Evolutionary conservation across 2,329 filamentous ascomycete genomes (phyloP).

Genomic region (Alternaria conjuncta): DNA sequence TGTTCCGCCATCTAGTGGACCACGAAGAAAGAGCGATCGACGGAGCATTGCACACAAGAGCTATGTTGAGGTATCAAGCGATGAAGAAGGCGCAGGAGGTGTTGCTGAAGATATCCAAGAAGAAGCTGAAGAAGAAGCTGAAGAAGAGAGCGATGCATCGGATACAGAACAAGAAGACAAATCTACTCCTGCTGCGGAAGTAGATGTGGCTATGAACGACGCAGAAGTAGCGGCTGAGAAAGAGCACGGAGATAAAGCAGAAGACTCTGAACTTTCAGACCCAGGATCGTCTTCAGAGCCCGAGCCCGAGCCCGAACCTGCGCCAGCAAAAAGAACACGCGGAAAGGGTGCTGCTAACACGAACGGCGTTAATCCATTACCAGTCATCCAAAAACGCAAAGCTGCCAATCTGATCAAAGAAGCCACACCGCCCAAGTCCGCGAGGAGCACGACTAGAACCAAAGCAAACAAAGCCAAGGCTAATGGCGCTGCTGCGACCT

Average conservation of each 20-base stretch:
- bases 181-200: slow-evolving; percentile 23
- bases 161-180: slow-evolving; percentile 20
- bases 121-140: slow-evolving; percentile 16
- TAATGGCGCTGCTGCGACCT: slow-evolving; percentile 14
- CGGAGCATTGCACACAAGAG: slow-evolving; percentile 49
- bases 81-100: slow-evolving; percentile 49
- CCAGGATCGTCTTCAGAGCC: slow-evolving; percentile 25
- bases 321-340: slow-evolving; percentile 23
- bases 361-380: slow-evolving; percentile 23
- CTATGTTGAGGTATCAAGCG: slow-evolving; percentile 54
- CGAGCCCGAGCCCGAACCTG: slow-evolving; percentile 18
- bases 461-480: slow-evolving; percentile 19
- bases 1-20: slow-evolving; percentile 47
- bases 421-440: slow-evolving; percentile 23
- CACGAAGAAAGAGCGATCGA: slow-evolving; percentile 51
- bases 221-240: slow-evolving; percentile 10
- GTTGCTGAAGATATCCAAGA: slow-evolving; percentile 33
- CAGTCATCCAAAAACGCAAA: slow-evolving; percentile 24
- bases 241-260: slow-evolving; percentile 14
- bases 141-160: slow-evolving; percentile 23
- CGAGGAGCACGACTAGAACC: slow-evolving; percentile 20
- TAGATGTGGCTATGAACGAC: slow-evolving; percentile 42
- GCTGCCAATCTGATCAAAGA: slow-evolving; percentile 18
- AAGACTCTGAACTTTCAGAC: slow-evolving; percentile 20
- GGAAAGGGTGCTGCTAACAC: slow-evolving; percentile 23